Conservation (phyloP, 495 filamentous ascomycete genomes). For the Xylaria curta region DNA sequence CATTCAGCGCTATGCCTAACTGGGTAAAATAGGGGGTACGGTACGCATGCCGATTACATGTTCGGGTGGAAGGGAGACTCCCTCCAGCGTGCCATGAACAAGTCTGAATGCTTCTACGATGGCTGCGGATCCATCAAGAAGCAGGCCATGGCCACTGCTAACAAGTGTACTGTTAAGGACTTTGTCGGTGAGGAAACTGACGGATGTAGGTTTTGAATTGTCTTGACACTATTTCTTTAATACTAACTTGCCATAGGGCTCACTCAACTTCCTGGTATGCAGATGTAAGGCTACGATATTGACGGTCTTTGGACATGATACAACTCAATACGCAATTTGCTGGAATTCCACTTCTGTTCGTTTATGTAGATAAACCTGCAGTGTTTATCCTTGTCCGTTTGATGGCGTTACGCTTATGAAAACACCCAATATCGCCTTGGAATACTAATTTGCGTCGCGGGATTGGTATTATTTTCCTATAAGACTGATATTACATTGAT, state of each 20-base stretch:
- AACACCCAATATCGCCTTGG: neutral
- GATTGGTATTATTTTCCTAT: neutral
- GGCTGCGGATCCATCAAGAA: conserved; percentile 54
- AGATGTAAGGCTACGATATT: conserved; percentile 9
- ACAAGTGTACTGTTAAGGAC: conserved; percentile 53
- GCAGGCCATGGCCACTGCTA: conserved; percentile 51
- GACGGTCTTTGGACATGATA: conserved; percentile 1
- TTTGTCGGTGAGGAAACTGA: conserved; percentile 52
- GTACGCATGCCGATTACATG: conserved; percentile 52
- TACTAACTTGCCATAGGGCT: conserved; percentile 21
- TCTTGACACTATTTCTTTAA: neutral
- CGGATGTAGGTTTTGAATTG: conserved; percentile 52
- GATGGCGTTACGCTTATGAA: neutral
- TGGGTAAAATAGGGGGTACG: conserved; percentile 36
- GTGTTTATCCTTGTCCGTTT: conserved; percentile 11
- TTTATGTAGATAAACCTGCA: conserved; percentile 19
- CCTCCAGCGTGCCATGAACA: conserved; percentile 55
- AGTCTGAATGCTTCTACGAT: conserved; percentile 54
- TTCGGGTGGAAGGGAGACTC: conserved; percentile 57
- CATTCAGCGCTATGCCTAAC: neutral
- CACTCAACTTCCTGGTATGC: conserved; percentile 3
- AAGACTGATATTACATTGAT: neutral
- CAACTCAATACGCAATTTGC: neutral
- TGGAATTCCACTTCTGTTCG: neutral
- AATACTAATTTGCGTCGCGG: neutral